Percentiles rank a stretch among this genome's conserved stretches.
Conservation (phyloP, 768 basidiomycete species). For the Lentinula detonsa region DNA sequence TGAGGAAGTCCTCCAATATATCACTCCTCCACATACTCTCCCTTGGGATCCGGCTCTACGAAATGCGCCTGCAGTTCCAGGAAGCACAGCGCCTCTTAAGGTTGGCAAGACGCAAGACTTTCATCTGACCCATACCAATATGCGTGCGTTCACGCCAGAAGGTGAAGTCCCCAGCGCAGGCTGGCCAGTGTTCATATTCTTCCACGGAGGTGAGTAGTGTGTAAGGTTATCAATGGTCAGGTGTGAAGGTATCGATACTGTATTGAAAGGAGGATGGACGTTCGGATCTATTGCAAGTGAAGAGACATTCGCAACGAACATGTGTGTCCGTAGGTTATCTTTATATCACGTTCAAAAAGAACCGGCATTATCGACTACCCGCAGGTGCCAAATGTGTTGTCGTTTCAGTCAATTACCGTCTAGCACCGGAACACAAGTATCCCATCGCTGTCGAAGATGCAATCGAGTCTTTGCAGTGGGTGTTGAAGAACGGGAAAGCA, state of each 20-base stretch:
- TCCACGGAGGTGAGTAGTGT: conserved; percentile 54
- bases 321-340: conserved; percentile 43
- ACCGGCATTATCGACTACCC: not conserved
- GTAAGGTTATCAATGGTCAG: not conserved
- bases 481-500: conserved; percentile 38
- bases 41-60: conserved; percentile 61
- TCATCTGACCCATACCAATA: conserved; percentile 41
- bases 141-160: conserved; percentile 62
- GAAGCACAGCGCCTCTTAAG: conserved; percentile 46
- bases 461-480: conserved; percentile 61
- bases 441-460: conserved; percentile 70
- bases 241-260: not conserved
- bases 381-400: conserved; percentile 58
- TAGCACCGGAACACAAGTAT: conserved; percentile 66
- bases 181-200: conserved; percentile 72
- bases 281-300: conserved; percentile 59
- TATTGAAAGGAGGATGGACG: conserved; percentile 63
- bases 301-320: conserved; percentile 54
- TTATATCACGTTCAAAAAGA: not conserved
- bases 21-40: conserved; percentile 46
- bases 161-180: conserved; percentile 43
- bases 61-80: conserved; percentile 45
- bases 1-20: conserved; percentile 38
- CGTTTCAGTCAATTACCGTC: conserved; percentile 63
- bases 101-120: conserved; percentile 54